Base-by-base conservation (phyloP, 345 rosid genomes). In the Mercurialis annua region DNA sequence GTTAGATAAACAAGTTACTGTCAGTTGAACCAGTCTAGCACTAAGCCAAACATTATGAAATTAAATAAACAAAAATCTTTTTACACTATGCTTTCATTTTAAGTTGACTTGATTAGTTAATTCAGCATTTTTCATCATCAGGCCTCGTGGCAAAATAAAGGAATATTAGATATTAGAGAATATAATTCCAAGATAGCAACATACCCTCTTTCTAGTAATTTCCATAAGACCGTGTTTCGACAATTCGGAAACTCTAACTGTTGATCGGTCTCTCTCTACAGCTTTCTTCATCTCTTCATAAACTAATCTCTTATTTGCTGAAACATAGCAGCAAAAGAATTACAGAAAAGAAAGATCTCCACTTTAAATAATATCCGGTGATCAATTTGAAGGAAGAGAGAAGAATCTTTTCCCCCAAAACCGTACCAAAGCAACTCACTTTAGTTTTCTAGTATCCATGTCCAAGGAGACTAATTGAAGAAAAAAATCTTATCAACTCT, bases 181-280 rank as follows among this genome's bases (percentile, higher is more conserved):
- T 52, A 63, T 26, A 57, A 73, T 42, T 62, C 69, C 61, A 36
- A 56, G 24, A 40, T 63, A 51, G 20, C 30, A 56, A 27, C 76
- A 62, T 86, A 93, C 98, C 91, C 99, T 89, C 83, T 93, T 87
- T 79, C 99, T 85, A 65, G 96, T 93, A 62, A 94, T 94, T 76
- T 94, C 99, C 99, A 94, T 94, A 15, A 94, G 96, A 59, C 99
- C 99, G 46, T 90, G 85, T 77, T 83, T 90, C 51, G 99, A 94
- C 69, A 94, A 76, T 80, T 94, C 99, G 70, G 92, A 90, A 59
- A 94, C 95, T 71, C 85, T 94, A 81, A 90, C 96, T 58, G 73
- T 73, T 59, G 99, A 94, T 73, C 99, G 80, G 78, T 94, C 99
- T 69, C 80, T 85, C 84, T 85, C 96, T 59, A 94, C 96, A 71